Percentiles rank a stretch among this genome's conserved stretches.
Evolutionary conservation across 106 monocot genomes (phyloP).

Genomic region (Apostasia shenzhenica): DNA sequence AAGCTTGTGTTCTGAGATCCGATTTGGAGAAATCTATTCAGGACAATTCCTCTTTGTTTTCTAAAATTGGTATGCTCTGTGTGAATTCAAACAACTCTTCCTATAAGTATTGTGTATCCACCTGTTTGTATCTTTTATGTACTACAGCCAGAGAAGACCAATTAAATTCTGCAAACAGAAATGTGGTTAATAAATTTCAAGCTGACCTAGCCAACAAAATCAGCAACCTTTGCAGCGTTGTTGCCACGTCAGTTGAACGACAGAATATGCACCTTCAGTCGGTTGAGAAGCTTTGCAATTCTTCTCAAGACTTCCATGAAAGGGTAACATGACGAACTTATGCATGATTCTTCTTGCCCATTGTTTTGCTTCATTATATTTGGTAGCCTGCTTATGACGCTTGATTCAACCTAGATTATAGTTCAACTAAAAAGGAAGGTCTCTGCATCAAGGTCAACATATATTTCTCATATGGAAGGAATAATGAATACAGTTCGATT

Average conservation of each 20-base stretch:
- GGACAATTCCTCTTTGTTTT: conserved; percentile 72
- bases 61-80: conserved; percentile 63
- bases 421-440: conserved; percentile 51
- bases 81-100: neutral
- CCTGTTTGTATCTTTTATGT: neutral
- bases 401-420: conserved; percentile 36
- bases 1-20: conserved; percentile 62
- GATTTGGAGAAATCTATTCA: conserved; percentile 81
- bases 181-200: conserved; percentile 63
- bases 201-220: conserved; percentile 53
- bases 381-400: neutral
- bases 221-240: conserved; percentile 35
- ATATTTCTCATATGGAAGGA: conserved; percentile 68
- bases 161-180: conserved; percentile 54
- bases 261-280: conserved; percentile 66
- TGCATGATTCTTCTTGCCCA: neutral
- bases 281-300: conserved; percentile 61
- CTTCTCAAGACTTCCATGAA: conserved; percentile 74
- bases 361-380: neutral
- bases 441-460: conserved; percentile 37
- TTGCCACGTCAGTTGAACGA: conserved; percentile 45
- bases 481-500: conserved; percentile 74
- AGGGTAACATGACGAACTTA: conserved; percentile 36
- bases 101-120: neutral
- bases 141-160: conserved; percentile 75